Base-by-base conservation (phyloP, 805 yeast species). In the Yarrowia sp. region DNA sequence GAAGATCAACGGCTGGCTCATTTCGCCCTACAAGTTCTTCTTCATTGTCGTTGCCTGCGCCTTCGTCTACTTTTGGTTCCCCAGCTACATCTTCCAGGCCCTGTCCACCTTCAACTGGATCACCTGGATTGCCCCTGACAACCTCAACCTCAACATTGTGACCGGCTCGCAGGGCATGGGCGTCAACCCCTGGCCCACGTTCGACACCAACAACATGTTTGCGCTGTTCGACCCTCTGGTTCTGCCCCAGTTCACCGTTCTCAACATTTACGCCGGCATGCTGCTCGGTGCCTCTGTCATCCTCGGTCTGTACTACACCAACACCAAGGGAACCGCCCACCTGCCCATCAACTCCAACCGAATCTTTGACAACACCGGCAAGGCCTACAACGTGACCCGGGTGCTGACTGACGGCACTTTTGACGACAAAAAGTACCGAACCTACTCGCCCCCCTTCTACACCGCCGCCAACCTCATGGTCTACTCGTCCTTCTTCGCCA, bases 401-500 rank as follows among this genome's bases (percentile, higher is more conserved):
- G 81, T 87, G 26, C 75, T 74, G 73, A 53, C 67, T 15, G 41
- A 71, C 10, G 73, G 73, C 14, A 35, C 42, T 1, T 81, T 88
- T 71, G 80, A 84, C 73, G 76, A 77, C 64, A 77, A 76, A 9
- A 85, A 79, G 7, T 88, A 88, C 76, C 76, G 84, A 72, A 75
- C 77, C 8, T 88, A 89, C 77, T 88, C 91, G 0, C 89, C 91
- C 9, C 91, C 92, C 9, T 88, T 83, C 76, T 87, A 86, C 73
- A 75, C 86, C 38, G 90, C 91, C 7, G 90, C 73, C 45, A 65
- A 68, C 58, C 46, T 72, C 66, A 71, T 73, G 10, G 75, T 81
- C 22, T 87, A 86, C 73, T 89, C 90, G 19, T 83, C 87, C 0
- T 82, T 80, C 73, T 86, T 86, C 75, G 84, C 84, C 46, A 75